A percentile compares a stretch with the other conserved stretches of the same genome.
Evolutionary conservation across 1,139 yeast genomes (phyloP).

Genomic region (Candida glucosophila): DNA sequence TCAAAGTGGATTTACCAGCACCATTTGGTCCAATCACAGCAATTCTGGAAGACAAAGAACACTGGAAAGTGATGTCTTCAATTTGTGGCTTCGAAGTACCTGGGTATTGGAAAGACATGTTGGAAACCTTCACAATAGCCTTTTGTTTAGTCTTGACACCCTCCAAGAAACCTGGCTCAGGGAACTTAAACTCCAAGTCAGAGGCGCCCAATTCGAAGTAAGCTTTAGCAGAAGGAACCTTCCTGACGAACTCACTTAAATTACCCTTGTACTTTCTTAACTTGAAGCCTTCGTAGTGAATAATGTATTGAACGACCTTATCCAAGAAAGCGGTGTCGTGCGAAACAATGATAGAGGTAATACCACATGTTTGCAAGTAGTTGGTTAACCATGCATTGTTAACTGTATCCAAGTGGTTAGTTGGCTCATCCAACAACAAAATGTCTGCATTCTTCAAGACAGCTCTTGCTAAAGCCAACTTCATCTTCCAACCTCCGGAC

Average conservation of each 20-base stretch:
- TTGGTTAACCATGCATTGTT: constrained; percentile 99
- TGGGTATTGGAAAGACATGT: constrained; percentile 98
- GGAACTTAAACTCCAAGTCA: constrained; percentile 92
- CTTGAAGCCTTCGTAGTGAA: constrained; percentile 99
- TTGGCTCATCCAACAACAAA: constrained; percentile 97
- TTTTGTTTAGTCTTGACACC: constrained; percentile 99
- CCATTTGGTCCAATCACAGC: constrained; percentile 99
- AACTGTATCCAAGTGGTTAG: constrained; percentile 98
- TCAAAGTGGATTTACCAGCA: constrained; percentile 99
- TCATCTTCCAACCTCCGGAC: constrained; percentile 99
- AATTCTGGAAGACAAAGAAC: constrained; percentile 98
- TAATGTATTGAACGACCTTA: constrained; percentile 94
- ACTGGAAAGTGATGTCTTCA: constrained; percentile 86
- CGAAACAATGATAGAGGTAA: constrained; percentile 95
- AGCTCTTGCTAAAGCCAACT: constrained; percentile 98
- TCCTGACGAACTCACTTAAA: constrained; percentile 95
- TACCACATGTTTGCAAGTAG: constrained; percentile 97
- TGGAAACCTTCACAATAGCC: constrained; percentile 95
- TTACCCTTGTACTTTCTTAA: constrained; percentile 99
- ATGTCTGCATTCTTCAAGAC: constrained; percentile 98
- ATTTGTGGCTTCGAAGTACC: constrained; percentile 97
- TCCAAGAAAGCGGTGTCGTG: constrained; percentile 99
- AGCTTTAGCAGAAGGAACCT: constrained; percentile 97
- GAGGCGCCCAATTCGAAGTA: constrained; percentile 99
- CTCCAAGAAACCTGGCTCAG: constrained; percentile 99